phyloP scores from a whole-genome alignment of 108 stramenopile species.

The Stephanodiscus triporus region DNA sequence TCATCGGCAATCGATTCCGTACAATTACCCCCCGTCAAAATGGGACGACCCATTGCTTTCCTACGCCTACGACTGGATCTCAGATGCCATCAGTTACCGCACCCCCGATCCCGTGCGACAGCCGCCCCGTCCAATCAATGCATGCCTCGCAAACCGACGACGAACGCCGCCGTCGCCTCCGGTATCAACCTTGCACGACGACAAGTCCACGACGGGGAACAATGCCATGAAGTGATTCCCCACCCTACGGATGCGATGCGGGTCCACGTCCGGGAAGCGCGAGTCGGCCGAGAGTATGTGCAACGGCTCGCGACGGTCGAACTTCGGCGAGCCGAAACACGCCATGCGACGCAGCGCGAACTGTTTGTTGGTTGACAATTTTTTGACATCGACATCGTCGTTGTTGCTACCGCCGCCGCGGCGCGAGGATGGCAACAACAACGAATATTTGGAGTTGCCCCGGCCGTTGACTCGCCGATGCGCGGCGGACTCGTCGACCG shows the following conservation, averaged over 20 bases:
- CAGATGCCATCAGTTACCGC: too few species aligned
- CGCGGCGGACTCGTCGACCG: background rate
- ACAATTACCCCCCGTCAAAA: too few species aligned
- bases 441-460: too few species aligned
- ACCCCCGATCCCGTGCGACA: too few species aligned
- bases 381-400: background rate
- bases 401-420: background rate
- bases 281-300: constrained; percentile 50
- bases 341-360: constrained; percentile 37
- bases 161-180: background rate
- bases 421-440: background rate
- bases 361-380: background rate
- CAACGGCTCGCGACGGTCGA: constrained; percentile 48
- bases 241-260: constrained; percentile 3
- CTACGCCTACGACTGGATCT: too few species aligned
- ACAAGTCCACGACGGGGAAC: constrained; percentile 24
- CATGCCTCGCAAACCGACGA: background rate
- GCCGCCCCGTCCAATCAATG: background rate
- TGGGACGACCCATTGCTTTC: too few species aligned
- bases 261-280: constrained; percentile 63
- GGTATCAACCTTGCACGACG: background rate
- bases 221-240: constrained; percentile 80
- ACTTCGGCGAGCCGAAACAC: constrained; percentile 63
- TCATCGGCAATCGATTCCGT: too few species aligned
- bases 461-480: too few species aligned